Evolutionary conservation across 1,284 basidiomycete genomes (phyloP).

Genomic region (Ustilago curta): DNA sequence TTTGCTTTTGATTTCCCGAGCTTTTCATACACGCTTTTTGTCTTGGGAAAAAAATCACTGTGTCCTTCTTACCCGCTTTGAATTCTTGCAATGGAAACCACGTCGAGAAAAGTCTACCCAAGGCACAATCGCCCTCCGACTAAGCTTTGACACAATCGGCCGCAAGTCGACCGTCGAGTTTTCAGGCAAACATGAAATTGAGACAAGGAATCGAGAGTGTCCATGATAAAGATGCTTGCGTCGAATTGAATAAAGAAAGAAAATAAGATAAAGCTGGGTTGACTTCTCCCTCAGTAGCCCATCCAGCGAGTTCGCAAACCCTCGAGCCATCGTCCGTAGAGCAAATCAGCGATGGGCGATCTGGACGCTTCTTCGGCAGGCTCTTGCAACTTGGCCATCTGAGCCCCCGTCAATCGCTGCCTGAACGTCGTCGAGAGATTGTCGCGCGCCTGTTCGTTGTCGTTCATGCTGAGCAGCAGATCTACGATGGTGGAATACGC

Average conservation of each 20-base stretch:
- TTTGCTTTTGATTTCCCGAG: no score
- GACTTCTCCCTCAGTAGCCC: constrained; percentile 31
- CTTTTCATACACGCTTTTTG: neutral
- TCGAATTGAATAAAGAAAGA: neutral
- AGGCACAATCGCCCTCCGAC: no score
- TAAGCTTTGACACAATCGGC: no score
- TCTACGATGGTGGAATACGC: constrained; percentile 88
- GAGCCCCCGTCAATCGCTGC: constrained; percentile 37
- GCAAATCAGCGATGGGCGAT: constrained; percentile 86
- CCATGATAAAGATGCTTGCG: constrained; percentile 13
- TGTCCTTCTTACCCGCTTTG: neutral
- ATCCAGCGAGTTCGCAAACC: constrained; percentile 73
- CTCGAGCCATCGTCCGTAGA: constrained; percentile 95
- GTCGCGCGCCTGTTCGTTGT: constrained; percentile 45
- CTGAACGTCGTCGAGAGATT: constrained; percentile 56
- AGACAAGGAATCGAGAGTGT: neutral
- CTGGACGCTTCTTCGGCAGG: constrained; percentile 62
- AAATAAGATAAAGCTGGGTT: neutral
- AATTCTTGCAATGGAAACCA: constrained; percentile 12
- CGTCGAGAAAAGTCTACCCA: no score
- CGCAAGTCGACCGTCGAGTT: no score
- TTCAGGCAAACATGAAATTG: neutral
- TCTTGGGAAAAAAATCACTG: neutral
- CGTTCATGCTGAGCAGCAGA: constrained; percentile 87
- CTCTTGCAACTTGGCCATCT: constrained; percentile 28